Conservation (phyloP, 805 yeast genomes). For the Blastobotrys attinorum region DNA sequence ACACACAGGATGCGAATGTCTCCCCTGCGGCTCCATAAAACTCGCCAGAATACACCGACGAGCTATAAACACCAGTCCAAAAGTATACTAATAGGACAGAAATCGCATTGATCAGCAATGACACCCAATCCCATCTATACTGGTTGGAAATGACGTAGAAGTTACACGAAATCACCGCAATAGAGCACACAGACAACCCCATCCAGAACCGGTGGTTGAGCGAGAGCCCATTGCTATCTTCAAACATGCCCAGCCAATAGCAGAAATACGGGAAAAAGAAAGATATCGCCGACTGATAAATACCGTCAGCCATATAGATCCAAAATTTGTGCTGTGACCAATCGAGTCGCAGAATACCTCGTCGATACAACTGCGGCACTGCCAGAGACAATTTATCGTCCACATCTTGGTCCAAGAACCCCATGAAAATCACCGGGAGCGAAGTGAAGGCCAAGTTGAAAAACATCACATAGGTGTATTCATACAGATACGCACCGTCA, state of each 20-base stretch:
- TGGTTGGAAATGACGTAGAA: constrained; percentile 60
- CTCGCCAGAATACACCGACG: constrained; percentile 43
- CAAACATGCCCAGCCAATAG: constrained; percentile 38
- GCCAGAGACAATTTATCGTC: constrained; percentile 55
- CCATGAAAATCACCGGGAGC: constrained; percentile 67
- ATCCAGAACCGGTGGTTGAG: constrained; percentile 65
- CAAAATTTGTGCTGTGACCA: constrained; percentile 56
- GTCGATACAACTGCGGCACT: constrained; percentile 63
- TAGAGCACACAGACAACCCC: constrained; percentile 54
- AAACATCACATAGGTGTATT: constrained; percentile 70
- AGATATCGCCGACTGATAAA: constrained; percentile 64
- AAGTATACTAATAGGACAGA: constrained; percentile 53
- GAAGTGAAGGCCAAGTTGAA: constrained; percentile 81
- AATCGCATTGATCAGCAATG: constrained; percentile 43
- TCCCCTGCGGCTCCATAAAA: constrained; percentile 60
- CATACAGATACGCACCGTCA: constrained; percentile 72
- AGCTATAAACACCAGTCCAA: constrained; percentile 80
- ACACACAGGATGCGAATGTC: constrained; percentile 50
- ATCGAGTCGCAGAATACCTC: constrained; percentile 60
- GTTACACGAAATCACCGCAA: constrained; percentile 59
- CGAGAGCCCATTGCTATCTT: constrained; percentile 39
- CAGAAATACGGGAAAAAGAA: constrained; percentile 64
- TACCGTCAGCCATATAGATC: constrained; percentile 61
- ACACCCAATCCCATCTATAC: constrained; percentile 71
- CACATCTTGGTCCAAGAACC: constrained; percentile 72